phyloP scores from a whole-genome alignment of 371 early-diverging fungal genomes.

The Nematocida parisii region DNA sequence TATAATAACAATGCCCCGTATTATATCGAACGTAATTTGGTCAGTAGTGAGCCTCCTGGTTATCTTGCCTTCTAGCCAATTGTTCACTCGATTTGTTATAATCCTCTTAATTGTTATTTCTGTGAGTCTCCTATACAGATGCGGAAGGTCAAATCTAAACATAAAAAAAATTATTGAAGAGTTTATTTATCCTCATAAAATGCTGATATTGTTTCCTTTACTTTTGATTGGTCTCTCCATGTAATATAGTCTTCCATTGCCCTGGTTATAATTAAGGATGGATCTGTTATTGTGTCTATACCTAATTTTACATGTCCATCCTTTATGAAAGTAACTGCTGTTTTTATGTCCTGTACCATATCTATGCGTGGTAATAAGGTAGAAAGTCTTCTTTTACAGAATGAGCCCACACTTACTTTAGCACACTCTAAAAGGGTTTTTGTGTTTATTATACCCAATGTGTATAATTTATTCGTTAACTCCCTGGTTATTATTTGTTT shows the following conservation, averaged over 20 bases:
- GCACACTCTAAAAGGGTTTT: conserved; percentile 80
- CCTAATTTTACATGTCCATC: conserved; percentile 90
- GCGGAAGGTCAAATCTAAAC: conserved; percentile 2
- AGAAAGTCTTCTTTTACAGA: conserved; percentile 80
- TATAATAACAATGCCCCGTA: conserved; percentile 27
- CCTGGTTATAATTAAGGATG: conserved; percentile 68
- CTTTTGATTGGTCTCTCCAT: conserved; percentile 93
- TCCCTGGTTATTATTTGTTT: conserved; percentile 76
- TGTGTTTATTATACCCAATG: conserved; percentile 80
- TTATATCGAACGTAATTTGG: conserved; percentile 8
- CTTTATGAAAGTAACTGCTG: conserved; percentile 86
- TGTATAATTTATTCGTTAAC: conserved; percentile 81
- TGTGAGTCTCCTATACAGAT: conserved; percentile 2
- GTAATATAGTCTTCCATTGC: conserved; percentile 95
- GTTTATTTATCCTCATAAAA: conserved; percentile 62
- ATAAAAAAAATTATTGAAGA: conserved; percentile 3
- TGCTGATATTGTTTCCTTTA: conserved; percentile 91
- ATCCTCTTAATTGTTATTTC: background rate
- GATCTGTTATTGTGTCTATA: conserved; percentile 53
- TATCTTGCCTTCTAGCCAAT: background rate
- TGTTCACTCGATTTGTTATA: conserved; percentile 5
- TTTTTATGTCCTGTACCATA: conserved; percentile 88
- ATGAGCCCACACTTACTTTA: conserved; percentile 81
- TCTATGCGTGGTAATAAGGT: conserved; percentile 85
- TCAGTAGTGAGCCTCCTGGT: conserved; percentile 12